Percentiles rank a stretch among this genome's conserved stretches.
Evolutionary conservation across 768 basidiomycete genomes (phyloP).

Genomic region (Boletus rubescentipes): DNA sequence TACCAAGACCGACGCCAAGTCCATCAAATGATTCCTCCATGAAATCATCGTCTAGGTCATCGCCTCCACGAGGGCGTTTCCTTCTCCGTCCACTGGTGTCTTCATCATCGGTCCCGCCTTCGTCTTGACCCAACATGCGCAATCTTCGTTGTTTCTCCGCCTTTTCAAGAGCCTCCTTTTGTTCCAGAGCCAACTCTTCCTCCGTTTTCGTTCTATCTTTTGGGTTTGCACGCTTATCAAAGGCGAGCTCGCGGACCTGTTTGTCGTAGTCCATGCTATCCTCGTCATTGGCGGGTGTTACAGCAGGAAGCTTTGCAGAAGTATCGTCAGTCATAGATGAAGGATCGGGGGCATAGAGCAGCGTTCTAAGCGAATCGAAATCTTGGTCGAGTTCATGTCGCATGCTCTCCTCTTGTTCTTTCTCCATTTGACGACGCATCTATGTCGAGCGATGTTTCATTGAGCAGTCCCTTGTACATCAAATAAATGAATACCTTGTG

Average conservation of each 20-base stretch:
- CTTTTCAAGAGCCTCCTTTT: slow-evolving; percentile 81
- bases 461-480: not conserved
- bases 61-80: slow-evolving; percentile 67
- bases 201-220: slow-evolving; percentile 97
- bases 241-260: slow-evolving; percentile 87
- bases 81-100: slow-evolving; percentile 37
- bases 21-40: slow-evolving; percentile 34
- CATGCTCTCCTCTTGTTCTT: slow-evolving; percentile 79
- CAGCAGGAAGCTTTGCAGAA: slow-evolving; percentile 3
- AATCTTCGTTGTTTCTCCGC: slow-evolving; percentile 75
- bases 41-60: slow-evolving; percentile 93
- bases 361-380: slow-evolving; percentile 72
- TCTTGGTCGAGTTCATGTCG: slow-evolving; percentile 89
- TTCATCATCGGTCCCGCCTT: slow-evolving; percentile 64
- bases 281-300: slow-evolving; percentile 3
- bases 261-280: slow-evolving; percentile 79
- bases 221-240: slow-evolving; percentile 90
- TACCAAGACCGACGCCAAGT: slow-evolving; percentile 33
- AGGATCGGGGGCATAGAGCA: slow-evolving; percentile 63
- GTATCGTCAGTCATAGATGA: slow-evolving; percentile 41
- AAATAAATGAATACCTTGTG: slow-evolving; percentile 64
- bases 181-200: slow-evolving; percentile 87
- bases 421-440: slow-evolving; percentile 86
- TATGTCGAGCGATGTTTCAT: slow-evolving; percentile 31
- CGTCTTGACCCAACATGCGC: slow-evolving; percentile 84